Base-by-base conservation (phyloP, 2,329 filamentous ascomycete genomes). In the Colletotrichum chlorophyti region DNA sequence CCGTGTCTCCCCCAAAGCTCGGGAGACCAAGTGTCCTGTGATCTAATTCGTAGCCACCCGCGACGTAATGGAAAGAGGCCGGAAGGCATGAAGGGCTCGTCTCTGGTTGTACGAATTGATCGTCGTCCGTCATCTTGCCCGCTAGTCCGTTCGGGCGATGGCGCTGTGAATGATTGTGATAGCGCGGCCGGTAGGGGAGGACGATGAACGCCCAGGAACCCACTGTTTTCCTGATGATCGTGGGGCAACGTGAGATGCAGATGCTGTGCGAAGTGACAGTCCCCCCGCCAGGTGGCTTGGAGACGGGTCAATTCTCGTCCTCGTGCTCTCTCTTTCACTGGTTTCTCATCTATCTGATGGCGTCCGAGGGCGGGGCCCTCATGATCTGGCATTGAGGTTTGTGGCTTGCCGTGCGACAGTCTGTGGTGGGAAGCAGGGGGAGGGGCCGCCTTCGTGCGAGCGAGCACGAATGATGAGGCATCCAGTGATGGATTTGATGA, bases 211-310 rank as follows among this genome's bases (percentile, higher is more conserved):
- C n/a, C 38, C 51, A 55, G 51, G 24, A 55, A 55, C 43, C 43
- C 50, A 48, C 50, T 42, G 45, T 34, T 17, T 5, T 27, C 12
- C 42, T 40, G n/a, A n/a, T 38, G 24, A 45, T 53, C 54, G 34
- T 53, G 49, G 54, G 49, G 41, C 51, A 19, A 59, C 43, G 32
- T 38, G 31, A 45, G 51, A 59, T 53, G 49, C 49, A 53, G 49
- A n/a, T 29, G 45, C 32, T 37, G 45, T 27, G 45, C 31, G 19
- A 26, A 34, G 23, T 23, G 21, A 14, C 17, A 35, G 11, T 14
- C 17, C 32, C 37, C n/a, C 17, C 35, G 35, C n/a, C 49, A n/a
- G n/a, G n/a, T n/a, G n/a, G n/a, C n/a, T 5, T 41, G 27, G 26
- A 17, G 14, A 15, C 14, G 19, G 38, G 42, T 17, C 26, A 32